Conservation (phyloP, 768 basidiomycete genomes). For the Kwoniella newhampshirensis region DNA sequence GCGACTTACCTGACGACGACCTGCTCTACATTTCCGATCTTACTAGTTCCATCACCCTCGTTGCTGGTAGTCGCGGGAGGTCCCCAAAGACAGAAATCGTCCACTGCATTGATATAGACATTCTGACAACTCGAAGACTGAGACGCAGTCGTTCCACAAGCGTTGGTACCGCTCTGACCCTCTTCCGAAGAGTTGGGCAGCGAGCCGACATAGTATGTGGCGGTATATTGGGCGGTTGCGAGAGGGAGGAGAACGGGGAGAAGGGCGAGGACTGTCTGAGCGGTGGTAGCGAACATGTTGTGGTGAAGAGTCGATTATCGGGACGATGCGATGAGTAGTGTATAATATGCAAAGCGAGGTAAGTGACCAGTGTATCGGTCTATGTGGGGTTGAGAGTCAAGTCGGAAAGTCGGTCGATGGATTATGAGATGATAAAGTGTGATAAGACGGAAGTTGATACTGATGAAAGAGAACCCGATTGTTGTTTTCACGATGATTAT, state of each 20-base stretch:
- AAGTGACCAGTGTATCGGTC: no score
- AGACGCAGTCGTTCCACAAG: slow-evolving; percentile 62
- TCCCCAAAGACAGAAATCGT: slow-evolving; percentile 53
- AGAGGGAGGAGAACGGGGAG: slow-evolving; percentile 25
- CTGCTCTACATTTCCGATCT: slow-evolving; percentile 46
- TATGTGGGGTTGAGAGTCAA: no score
- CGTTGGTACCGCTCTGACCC: slow-evolving; percentile 66
- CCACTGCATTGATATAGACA: slow-evolving; percentile 41
- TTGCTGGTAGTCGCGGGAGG: slow-evolving; percentile 33
- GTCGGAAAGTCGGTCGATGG: no score
- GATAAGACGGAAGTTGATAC: no score
- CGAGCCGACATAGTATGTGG: slow-evolving; percentile 40
- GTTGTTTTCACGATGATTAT: no score
- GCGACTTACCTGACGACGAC: slow-evolving; percentile 39
- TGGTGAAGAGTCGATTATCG: no score
- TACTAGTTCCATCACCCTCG: slow-evolving; percentile 56
- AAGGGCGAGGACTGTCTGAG: slow-evolving; percentile 18
- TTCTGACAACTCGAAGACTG: slow-evolving; percentile 67
- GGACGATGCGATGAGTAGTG: no score
- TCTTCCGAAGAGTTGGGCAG: slow-evolving; percentile 55
- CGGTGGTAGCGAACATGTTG: slow-evolving; percentile 10
- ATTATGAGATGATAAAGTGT: no score
- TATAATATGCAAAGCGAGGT: no score
- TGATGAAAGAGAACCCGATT: no score
- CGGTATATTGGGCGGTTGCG: slow-evolving; percentile 45